These are phyloP conservation scores for Barnettozyma vustinii DNA, from an alignment of 805 yeast species.

Conservation along the genomic window DNA sequence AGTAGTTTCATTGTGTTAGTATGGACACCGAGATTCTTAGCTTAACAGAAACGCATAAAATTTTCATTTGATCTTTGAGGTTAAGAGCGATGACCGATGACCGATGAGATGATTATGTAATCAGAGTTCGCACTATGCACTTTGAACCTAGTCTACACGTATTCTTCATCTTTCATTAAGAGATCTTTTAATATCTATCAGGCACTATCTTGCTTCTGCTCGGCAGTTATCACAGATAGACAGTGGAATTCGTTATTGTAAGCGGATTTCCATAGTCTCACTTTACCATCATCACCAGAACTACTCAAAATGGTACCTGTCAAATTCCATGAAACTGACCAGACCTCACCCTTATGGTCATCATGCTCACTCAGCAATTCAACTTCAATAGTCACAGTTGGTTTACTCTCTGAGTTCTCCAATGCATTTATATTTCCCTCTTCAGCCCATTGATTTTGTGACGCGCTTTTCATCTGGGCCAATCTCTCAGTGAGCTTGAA, in stretches of 20 bases:
- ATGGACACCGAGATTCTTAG: too few relatives aligned
- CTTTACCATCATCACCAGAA: constrained; percentile 93
- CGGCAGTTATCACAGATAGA: constrained; percentile 76
- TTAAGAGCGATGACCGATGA: not conserved
- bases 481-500: constrained; percentile 59
- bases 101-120: not conserved
- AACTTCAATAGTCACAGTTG: constrained; percentile 34
- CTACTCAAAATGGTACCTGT: constrained; percentile 91
- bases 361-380: constrained; percentile 62
- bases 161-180: not conserved
- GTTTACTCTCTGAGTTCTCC: constrained; percentile 22
- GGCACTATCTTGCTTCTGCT: constrained; percentile 24
- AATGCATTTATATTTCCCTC: constrained; percentile 16
- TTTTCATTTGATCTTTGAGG: not conserved
- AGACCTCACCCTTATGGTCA: constrained; percentile 84
- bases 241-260: constrained; percentile 85
- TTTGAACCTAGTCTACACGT: too few relatives aligned
- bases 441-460: constrained; percentile 11
- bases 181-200: not conserved
- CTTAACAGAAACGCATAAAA: too few relatives aligned
- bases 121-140: too few relatives aligned
- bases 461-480: constrained; percentile 3
- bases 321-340: constrained; percentile 94
- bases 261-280: constrained; percentile 87
- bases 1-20: constrained; percentile 47